Percentiles rank a stretch among this genome's conserved stretches.
Conservation (phyloP, 2,329 filamentous ascomycete species). For the Onygenales sp. region DNA sequence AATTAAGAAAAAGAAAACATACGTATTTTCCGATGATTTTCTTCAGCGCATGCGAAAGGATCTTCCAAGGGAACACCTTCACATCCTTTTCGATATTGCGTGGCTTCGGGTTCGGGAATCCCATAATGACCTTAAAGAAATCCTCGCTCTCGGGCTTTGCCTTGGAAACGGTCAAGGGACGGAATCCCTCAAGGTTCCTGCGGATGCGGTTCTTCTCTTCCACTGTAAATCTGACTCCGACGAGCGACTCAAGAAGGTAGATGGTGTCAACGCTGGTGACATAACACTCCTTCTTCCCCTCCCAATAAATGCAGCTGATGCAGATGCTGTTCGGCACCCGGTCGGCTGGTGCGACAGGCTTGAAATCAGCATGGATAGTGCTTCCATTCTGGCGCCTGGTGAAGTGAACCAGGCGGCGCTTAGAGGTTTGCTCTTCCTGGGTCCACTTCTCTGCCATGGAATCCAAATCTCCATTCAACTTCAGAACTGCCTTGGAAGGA, state of each 20-base stretch:
- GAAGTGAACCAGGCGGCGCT: conserved; percentile 82
- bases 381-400: conserved; percentile 71
- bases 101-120: conserved; percentile 87
- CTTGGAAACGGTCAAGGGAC: conserved; percentile 87
- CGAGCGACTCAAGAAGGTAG: conserved; percentile 81
- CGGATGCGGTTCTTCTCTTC: conserved; percentile 98
- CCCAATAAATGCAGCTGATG: conserved; percentile 97
- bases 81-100: conserved; percentile 98
- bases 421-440: conserved; percentile 66
- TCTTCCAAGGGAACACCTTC: conserved; percentile 97
- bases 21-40: conserved; percentile 98
- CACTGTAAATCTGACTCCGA: conserved; percentile 78
- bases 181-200: conserved; percentile 88
- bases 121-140: conserved; percentile 99
- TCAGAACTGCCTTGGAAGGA: conserved; percentile 72
- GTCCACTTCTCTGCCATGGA: conserved; percentile 78
- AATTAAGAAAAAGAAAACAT: conserved; percentile 27
- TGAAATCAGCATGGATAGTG: conserved; percentile 71
- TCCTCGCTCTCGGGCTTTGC: conserved; percentile 85
- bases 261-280: conserved; percentile 98
- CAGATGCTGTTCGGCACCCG: conserved; percentile 77
- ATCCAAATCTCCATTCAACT: conserved; percentile 76
- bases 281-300: conserved; percentile 79
- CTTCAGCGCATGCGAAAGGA: conserved; percentile 75
- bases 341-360: conserved; percentile 67